These are phyloP conservation scores for Termitomyces sp. DNA, from an alignment of 768 basidiomycete genomes.

Conservation along the genomic window DNA sequence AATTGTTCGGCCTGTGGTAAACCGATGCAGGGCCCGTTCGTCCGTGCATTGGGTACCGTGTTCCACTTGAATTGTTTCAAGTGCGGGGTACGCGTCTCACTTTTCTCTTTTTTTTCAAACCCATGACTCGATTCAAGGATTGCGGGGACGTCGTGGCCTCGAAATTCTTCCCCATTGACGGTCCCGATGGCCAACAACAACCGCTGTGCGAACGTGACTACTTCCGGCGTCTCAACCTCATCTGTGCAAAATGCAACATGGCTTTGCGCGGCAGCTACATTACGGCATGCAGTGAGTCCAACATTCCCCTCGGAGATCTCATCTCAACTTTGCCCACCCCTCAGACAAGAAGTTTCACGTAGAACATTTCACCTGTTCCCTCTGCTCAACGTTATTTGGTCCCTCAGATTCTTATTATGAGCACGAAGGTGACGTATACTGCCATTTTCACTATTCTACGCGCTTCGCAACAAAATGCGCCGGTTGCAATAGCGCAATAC, in stretches of 20 bases:
- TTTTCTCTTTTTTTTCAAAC: slow-evolving; percentile 7
- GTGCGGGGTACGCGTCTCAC: slow-evolving; percentile 71
- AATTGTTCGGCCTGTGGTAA: slow-evolving; percentile 76
- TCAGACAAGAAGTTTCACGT: slow-evolving; percentile 98
- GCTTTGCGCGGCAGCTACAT: slow-evolving; percentile 97
- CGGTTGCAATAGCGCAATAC: slow-evolving; percentile 93
- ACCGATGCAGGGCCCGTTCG: slow-evolving; percentile 92
- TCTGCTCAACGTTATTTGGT: slow-evolving; percentile 94
- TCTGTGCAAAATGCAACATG: slow-evolving; percentile 94
- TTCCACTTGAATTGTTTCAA: slow-evolving; percentile 98
- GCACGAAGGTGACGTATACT: slow-evolving; percentile 96
- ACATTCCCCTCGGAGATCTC: slow-evolving; percentile 9
- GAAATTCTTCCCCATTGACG: slow-evolving; percentile 99
- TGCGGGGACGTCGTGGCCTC: slow-evolving; percentile 95
- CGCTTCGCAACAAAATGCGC: slow-evolving; percentile 98
- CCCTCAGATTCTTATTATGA: slow-evolving; percentile 99
- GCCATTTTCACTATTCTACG: slow-evolving; percentile 99
- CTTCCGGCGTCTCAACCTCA: slow-evolving; percentile 91
- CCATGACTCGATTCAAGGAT: slow-evolving; percentile 43
- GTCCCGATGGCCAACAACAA: slow-evolving; percentile 80
- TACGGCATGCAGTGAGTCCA: slow-evolving; percentile 87
- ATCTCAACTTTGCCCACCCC: slow-evolving; percentile 9
- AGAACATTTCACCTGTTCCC: slow-evolving; percentile 98
- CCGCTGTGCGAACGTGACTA: slow-evolving; percentile 99
- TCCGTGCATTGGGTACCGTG: slow-evolving; percentile 89